A percentile compares a stretch with the other conserved stretches of the same genome.
Conservation (phyloP, 1,139 yeast genomes). For the Saccharomyces uvarum region DNA sequence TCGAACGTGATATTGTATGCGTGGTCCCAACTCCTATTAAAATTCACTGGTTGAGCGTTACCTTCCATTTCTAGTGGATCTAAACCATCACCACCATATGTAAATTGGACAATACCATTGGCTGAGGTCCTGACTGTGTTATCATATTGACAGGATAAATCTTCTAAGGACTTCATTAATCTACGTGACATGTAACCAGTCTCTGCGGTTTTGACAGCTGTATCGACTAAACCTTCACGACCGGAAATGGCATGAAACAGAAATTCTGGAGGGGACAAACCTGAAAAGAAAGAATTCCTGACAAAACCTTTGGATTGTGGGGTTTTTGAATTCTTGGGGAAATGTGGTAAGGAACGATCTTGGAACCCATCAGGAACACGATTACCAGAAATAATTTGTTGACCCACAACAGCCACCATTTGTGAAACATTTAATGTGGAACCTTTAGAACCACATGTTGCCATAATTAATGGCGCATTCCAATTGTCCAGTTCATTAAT, state of each 20-base stretch:
- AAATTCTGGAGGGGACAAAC: slow-evolving; percentile 93
- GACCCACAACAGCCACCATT: slow-evolving; percentile 99
- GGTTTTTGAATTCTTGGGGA: slow-evolving; percentile 89
- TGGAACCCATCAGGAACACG: slow-evolving; percentile 99
- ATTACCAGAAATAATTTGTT: slow-evolving; percentile 95
- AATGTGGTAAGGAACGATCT: slow-evolving; percentile 95
- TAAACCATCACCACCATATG: slow-evolving; percentile 97
- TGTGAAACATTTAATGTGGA: slow-evolving; percentile 96
- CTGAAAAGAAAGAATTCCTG: slow-evolving; percentile 88
- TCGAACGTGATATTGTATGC: slow-evolving; percentile 65
- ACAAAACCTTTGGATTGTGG: slow-evolving; percentile 98
- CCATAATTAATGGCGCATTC: slow-evolving; percentile 97
- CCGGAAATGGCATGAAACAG: slow-evolving; percentile 98
- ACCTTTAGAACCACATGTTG: slow-evolving; percentile 98
- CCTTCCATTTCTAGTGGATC: slow-evolving; percentile 99
- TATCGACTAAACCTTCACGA: slow-evolving; percentile 98
- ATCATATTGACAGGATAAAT: slow-evolving; percentile 88
- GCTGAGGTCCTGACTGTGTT: slow-evolving; percentile 91
- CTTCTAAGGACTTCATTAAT: slow-evolving; percentile 96
- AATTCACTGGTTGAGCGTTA: slow-evolving; percentile 93
- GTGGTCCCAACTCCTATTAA: slow-evolving; percentile 91
- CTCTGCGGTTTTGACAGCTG: slow-evolving; percentile 98
- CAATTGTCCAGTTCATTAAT: slow-evolving; percentile 81
- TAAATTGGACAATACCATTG: slow-evolving; percentile 94
- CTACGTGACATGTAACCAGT: slow-evolving; percentile 99